Base-by-base conservation (phyloP, 441 rosid species). In the Jatropha podagrica region DNA sequence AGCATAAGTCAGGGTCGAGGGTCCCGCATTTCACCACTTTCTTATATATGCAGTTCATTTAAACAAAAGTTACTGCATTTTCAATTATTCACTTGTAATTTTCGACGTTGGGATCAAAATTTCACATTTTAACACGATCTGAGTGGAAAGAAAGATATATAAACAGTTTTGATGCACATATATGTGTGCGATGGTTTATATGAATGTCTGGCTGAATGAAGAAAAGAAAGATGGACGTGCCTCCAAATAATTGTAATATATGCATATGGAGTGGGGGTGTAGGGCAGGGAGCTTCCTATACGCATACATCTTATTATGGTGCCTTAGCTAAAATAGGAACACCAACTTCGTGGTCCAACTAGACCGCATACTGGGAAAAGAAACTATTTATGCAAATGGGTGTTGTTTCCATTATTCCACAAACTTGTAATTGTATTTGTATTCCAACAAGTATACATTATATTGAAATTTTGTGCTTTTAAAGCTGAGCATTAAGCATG, bases 331-430 rank as follows among this genome's bases (percentile, higher is more conserved):
- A 46, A 2, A 51, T 52, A 17, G 56, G 37, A 77, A 41, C n/a
- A 61, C n/a, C 46, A 10, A 10, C 56, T 64, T 63, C 63, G 17
- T 0, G 0, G 5, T 32, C 60, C 26, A 44, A 42, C 26, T 42
- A 11, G 9, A 72, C 58, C 56, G 15, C 58, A 46, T 55, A 59
- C 37, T 67, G 52, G 65, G 71, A 72, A 77, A 72, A 23, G 7
- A 17, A 52, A 55, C 14, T 4, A 15, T 18, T 37, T 69, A 32
- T 5, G 4, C 46, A 18, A 38, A 69, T 26, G 48, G 49, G 44
- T 32, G 4, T 42, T 65, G 46, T 23, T 41, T 46, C 17, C 46
- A 49, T 17, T 32, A 6, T 42, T 65, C 13, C 13, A 18, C 14
- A 18, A 41, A 65, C 14, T 18, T 62, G 3, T 51, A 14, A 51